Evolutionary conservation across 495 filamentous ascomycete species (phyloP).

Genomic region (Daldinia vernicosa): DNA sequence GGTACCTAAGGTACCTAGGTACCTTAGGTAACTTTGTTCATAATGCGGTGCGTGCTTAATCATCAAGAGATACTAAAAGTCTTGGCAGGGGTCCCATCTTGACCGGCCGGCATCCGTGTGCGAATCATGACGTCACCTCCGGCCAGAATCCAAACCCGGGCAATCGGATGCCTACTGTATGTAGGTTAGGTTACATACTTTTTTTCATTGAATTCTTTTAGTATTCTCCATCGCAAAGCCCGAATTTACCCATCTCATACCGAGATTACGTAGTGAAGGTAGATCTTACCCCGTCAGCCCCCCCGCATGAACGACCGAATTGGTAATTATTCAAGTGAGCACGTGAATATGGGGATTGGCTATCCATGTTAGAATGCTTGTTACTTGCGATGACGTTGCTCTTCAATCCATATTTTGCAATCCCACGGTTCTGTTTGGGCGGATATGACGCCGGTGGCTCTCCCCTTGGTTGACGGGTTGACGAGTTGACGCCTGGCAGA

Average conservation of each 20-base stretch:
- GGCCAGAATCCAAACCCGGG: slow-evolving; percentile 1
- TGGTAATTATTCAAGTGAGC: slow-evolving; percentile 31
- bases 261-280: slow-evolving; percentile 33
- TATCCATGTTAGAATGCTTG: slow-evolving; percentile 26
- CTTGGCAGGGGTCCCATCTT: slow-evolving; percentile 49
- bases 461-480: too few species aligned
- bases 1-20: too few species aligned
- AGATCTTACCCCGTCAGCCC: slow-evolving; percentile 24
- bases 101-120: slow-evolving; percentile 24
- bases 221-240: background rate
- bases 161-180: background rate
- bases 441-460: slow-evolving; percentile 41
- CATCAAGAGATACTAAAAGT: slow-evolving; percentile 19
- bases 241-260: background rate
- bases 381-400: slow-evolving; percentile 39
- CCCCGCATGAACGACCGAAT: slow-evolving; percentile 32
- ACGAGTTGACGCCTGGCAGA: background rate
- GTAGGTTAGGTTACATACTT: background rate
- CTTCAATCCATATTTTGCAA: slow-evolving; percentile 33
- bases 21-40: slow-evolving; percentile 24
- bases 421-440: slow-evolving; percentile 23
- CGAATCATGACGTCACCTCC: slow-evolving; percentile 34
- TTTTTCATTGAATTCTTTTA: too few species aligned
- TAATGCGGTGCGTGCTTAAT: slow-evolving; percentile 27
- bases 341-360: slow-evolving; percentile 35